Evolutionary conservation across 495 filamentous ascomycete species (phyloP).

Genomic region (Rhypophila decipiens): DNA sequence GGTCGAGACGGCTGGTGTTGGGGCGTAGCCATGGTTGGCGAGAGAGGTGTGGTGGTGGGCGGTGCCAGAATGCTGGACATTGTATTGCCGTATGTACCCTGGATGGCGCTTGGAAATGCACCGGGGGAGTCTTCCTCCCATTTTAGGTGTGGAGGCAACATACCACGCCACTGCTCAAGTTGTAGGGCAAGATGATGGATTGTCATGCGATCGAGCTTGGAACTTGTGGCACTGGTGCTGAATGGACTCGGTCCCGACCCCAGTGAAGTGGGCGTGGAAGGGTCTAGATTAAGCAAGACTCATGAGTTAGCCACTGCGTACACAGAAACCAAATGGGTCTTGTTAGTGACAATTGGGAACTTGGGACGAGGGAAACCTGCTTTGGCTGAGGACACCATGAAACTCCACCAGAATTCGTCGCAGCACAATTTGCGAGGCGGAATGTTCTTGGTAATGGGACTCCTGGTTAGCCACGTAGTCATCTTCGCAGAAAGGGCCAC

Average conservation of each 20-base stretch:
- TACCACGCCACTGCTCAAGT: constrained; percentile 48
- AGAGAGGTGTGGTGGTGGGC: constrained; percentile 11
- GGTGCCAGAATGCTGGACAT: constrained; percentile 4
- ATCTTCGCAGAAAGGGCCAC: constrained; percentile 36
- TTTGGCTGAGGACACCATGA: constrained; percentile 42
- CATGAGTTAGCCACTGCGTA: background rate
- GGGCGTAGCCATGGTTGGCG: constrained; percentile 3
- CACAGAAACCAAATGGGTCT: background rate
- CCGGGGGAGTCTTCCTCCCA: constrained; percentile 48
- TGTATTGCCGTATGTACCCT: constrained; percentile 13
- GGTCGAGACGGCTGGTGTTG: background rate
- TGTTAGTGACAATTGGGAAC: background rate
- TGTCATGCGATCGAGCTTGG: constrained; percentile 16
- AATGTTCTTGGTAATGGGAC: constrained; percentile 49
- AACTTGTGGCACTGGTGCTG: background rate
- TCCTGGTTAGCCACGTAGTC: constrained; percentile 43
- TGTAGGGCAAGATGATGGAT: constrained; percentile 44
- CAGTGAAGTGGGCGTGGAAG: background rate
- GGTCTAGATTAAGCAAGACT: no score
- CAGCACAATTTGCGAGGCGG: constrained; percentile 52
- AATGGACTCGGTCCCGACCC: background rate
- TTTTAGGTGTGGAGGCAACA: constrained; percentile 46
- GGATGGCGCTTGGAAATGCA: constrained; percentile 27
- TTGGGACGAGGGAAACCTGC: constrained; percentile 22
- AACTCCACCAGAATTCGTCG: constrained; percentile 45